Base-by-base conservation (phyloP, 371 early-diverging fungal genomes). In the Mortierella sp. region DNA sequence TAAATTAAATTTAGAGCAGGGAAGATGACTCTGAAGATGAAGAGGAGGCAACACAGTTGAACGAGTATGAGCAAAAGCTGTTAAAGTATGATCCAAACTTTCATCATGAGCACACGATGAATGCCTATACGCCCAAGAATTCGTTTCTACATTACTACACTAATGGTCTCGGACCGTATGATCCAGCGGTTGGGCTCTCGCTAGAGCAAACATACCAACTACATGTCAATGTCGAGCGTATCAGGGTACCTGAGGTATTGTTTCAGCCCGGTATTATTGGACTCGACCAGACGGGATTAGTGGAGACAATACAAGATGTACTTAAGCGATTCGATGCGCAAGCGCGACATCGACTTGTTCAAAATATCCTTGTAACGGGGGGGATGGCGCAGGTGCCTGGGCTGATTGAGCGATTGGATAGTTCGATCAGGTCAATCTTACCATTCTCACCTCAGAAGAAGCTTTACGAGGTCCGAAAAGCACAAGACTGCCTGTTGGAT, bases 21-120 rank as follows among this genome's bases (percentile, higher is more conserved):
- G 96, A 95, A 51, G 95, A 95, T 57, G 94, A 95, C 47, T 88
- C 91, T 1, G 96, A 95, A 32, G 97, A 95, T 66, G 96, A 95
- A 58, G 93, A 93, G 66, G 92, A 94, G 19, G 85, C 90, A 22
- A 82, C 86, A 8, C 70, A 85, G 51, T 70, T 95, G 42, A 86
- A 86, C 57, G 89, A 92, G 31, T 88, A 90, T 64, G 96, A 96
- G 76, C 85, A 89, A 22, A 77, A 89, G 23, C 85, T 97, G 26
- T 70, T 90, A 19, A 86, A 87, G 61, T 84, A 93, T 64, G 97
- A 96, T 61, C 92, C 94, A 0, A 85, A 89, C 23, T 97, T 93
- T 67, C 78, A 90, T 37, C 86, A 76, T 1, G 73, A 73, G 45
- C 79, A 74, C 42, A 72, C 69, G 2, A 79, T 72, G 75, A 75